Evolutionary conservation across 2,329 filamentous ascomycete species (phyloP).

Genomic region (Beauveria australis): DNA sequence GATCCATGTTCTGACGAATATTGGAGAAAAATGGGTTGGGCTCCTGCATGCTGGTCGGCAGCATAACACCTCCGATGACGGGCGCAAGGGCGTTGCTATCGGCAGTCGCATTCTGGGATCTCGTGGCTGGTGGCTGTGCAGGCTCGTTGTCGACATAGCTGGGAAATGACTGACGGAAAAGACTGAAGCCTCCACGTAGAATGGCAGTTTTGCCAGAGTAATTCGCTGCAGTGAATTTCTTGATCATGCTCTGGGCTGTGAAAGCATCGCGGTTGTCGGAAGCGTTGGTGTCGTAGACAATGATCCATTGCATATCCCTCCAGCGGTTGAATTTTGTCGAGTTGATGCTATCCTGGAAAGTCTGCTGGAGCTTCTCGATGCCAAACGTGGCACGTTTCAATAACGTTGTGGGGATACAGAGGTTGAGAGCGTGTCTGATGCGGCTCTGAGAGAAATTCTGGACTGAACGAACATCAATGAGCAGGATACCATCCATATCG

Average conservation of each 20-base stretch:
- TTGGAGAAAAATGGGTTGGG: slow-evolving; percentile 91
- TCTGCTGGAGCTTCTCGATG: slow-evolving; percentile 77
- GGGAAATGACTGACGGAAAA: slow-evolving; percentile 62
- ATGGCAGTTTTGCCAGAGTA: slow-evolving; percentile 69
- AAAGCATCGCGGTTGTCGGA: slow-evolving; percentile 71
- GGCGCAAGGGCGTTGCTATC: slow-evolving; percentile 42
- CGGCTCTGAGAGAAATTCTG: slow-evolving; percentile 71
- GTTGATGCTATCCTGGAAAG: slow-evolving; percentile 66
- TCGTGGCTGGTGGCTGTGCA: slow-evolving; percentile 29
- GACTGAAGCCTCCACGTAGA: slow-evolving; percentile 71
- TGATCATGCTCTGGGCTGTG: slow-evolving; percentile 77
- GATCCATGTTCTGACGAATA: slow-evolving; percentile 92
- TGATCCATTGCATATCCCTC: slow-evolving; percentile 64
- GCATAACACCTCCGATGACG: slow-evolving; percentile 80
- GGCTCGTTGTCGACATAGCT: slow-evolving; percentile 50
- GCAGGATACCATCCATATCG: slow-evolving; percentile 41
- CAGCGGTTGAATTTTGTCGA: slow-evolving; percentile 68
- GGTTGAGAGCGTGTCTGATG: slow-evolving; percentile 73
- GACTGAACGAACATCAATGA: slow-evolving; percentile 80
- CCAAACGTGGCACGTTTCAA: slow-evolving; percentile 88
- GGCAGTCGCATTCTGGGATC: slow-evolving; percentile 28
- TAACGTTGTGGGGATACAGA: slow-evolving; percentile 92
- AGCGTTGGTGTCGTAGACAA: slow-evolving; percentile 81
- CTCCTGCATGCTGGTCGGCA: slow-evolving; percentile 61
- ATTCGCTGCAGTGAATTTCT: slow-evolving; percentile 83